phyloP scores from a whole-genome alignment of 2,329 filamentous ascomycete species.

The Elsinoe batatas region DNA sequence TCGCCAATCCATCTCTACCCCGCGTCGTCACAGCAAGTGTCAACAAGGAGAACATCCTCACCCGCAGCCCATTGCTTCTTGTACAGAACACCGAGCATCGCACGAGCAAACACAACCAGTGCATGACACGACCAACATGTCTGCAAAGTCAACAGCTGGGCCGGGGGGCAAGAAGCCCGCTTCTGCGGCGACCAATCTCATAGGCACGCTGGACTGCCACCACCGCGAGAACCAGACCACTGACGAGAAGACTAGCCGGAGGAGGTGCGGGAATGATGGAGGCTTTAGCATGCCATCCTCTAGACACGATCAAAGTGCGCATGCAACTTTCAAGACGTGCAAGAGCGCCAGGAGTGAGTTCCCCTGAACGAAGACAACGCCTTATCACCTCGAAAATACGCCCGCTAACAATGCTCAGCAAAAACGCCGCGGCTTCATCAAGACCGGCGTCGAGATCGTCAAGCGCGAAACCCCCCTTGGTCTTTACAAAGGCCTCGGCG shows the following conservation, averaged over 20 bases:
- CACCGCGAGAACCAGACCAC: constrained; percentile 16
- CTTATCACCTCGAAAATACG: background rate
- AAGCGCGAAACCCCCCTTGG: constrained; percentile 82
- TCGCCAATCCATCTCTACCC: background rate
- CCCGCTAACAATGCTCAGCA: constrained; percentile 29
- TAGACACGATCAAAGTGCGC: constrained; percentile 97
- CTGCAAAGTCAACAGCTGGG: constrained; percentile 48
- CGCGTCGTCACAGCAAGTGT: constrained; percentile 1
- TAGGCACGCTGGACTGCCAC: constrained; percentile 50
- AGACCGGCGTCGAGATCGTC: constrained; percentile 78
- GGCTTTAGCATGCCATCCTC: constrained; percentile 86
- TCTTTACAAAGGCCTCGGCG: constrained; percentile 96
- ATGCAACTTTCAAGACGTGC: constrained; percentile 95
- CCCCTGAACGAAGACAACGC: background rate
- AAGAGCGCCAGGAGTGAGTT: constrained; percentile 62
- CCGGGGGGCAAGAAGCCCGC: constrained; percentile 63
- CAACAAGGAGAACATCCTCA: background rate
- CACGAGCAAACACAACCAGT: background rate
- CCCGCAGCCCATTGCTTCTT: background rate
- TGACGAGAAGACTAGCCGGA: constrained; percentile 53
- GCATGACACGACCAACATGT: constrained; percentile 37
- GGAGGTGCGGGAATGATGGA: constrained; percentile 99
- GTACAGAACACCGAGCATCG: background rate
- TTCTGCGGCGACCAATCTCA: constrained; percentile 80
- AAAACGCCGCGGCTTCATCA: constrained; percentile 77